Conservation (phyloP, 2,329 filamentous ascomycete species). For the Apiospora koreana region DNA sequence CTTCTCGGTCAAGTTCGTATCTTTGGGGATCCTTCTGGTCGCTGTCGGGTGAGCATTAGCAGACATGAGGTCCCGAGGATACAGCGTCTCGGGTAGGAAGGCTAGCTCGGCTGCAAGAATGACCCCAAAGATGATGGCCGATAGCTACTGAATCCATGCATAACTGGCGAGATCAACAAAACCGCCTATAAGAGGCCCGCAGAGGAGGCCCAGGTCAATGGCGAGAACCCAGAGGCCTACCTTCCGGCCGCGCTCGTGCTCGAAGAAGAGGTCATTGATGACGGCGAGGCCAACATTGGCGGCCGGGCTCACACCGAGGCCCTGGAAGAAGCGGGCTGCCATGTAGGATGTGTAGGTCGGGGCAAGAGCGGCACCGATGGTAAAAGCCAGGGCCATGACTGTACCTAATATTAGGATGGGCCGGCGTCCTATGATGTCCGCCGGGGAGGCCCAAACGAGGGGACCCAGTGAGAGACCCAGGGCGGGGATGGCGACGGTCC, state of each 20-base stretch:
- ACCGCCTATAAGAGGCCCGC: constrained; percentile 48
- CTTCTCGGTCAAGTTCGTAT: not conserved
- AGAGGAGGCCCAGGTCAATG: constrained; percentile 52
- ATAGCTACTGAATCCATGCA: constrained; percentile 56
- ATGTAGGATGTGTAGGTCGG: constrained; percentile 51
- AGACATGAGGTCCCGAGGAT: constrained; percentile 51
- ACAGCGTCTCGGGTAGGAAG: constrained; percentile 57
- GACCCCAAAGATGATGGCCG: constrained; percentile 51
- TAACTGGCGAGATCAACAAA: constrained; percentile 49
- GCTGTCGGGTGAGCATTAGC: constrained; percentile 17
- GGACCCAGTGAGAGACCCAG: constrained; percentile 54
- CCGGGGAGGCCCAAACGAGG: constrained; percentile 46
- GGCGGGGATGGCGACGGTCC: constrained; percentile 53
- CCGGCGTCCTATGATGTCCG: constrained; percentile 55
- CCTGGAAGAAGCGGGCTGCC: constrained; percentile 60
- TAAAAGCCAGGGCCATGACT: constrained; percentile 33
- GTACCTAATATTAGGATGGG: constrained; percentile 47
- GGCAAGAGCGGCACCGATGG: constrained; percentile 35
- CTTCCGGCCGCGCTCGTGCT: constrained; percentile 56
- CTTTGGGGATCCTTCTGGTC: too few species aligned
- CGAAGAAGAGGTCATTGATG: constrained; percentile 57
- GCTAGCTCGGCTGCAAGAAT: constrained; percentile 49
- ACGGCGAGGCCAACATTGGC: constrained; percentile 56
- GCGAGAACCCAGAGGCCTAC: constrained; percentile 59
- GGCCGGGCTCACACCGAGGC: constrained; percentile 54